phyloP scores from a whole-genome alignment of 495 filamentous ascomycete species.

The Penicillium roqueforti region DNA sequence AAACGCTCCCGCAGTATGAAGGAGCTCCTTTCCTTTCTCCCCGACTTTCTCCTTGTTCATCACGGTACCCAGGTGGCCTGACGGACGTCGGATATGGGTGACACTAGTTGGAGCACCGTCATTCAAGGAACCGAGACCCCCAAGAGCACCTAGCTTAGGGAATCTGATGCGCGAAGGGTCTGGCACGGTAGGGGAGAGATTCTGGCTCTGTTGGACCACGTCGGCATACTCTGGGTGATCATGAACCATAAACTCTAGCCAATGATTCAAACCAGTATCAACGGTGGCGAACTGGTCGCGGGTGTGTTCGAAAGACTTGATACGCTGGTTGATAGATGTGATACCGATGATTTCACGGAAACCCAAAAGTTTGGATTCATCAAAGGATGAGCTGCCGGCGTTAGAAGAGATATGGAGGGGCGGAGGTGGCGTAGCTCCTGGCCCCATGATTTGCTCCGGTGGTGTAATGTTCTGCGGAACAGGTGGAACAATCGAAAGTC shows the following conservation, averaged over 20 bases:
- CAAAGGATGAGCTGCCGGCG: conserved; percentile 11
- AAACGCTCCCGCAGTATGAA: conserved; percentile 71
- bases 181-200: conserved; percentile 25
- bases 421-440: conserved; percentile 1
- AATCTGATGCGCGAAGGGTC: conserved; percentile 45
- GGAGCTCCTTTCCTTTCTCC: conserved; percentile 75
- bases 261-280: conserved; percentile 70
- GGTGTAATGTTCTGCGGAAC: conserved; percentile 14
- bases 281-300: conserved; percentile 64
- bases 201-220: conserved; percentile 36
- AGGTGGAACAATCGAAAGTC: conserved; percentile 26
- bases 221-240: conserved; percentile 51
- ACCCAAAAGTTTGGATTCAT: conserved; percentile 43
- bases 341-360: conserved; percentile 73
- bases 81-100: conserved; percentile 35
- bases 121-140: conserved; percentile 36
- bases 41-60: conserved; percentile 51
- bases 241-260: conserved; percentile 54
- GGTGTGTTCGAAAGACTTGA: conserved; percentile 63
- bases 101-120: conserved; percentile 39
- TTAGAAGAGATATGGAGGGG: not conserved
- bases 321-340: conserved; percentile 56
- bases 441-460: conserved; percentile 19
- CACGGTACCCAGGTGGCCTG: conserved; percentile 36
- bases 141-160: conserved; percentile 37